Evolutionary conservation across 1,139 yeast genomes (phyloP), one percentile per base, ranked within the genome.

Genomic region (Hyphopichia burtonii): DNA sequence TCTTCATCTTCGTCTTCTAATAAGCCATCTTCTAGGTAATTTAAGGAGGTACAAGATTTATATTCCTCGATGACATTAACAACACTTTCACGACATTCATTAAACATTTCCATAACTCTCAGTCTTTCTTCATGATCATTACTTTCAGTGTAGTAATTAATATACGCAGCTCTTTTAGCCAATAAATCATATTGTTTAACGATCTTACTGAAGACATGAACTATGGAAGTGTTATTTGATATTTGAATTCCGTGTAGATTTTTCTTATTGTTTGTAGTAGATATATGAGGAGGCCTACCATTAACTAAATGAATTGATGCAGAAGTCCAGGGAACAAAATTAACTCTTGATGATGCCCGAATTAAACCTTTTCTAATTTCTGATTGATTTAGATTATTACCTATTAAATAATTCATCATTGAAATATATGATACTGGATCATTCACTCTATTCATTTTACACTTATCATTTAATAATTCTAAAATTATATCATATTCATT

Each of bases 321-420:
- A 0, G 96, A 82, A 1, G 91, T 81, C 88, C 96, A 88, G 0
- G 96, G 94, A 2, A 88, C 89, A 66, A 90, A 93, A 31, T 79
- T 74, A 0, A 90, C 75, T 40, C 97, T 71, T 47, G 84, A 87
- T 47, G 91, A 86, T 3, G 93, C 84, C 48, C 89, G 83, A 15
- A 83, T 63, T 19, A 86, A 69, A 0, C 96, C 94, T 60, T 88
- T 89, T 52, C 89, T 83, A 5, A 91, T 78, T 52, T 90, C 96
- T 4, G 71, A 70, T 42, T 85, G 88, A 51, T 86, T 89, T 30
- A 82, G 73, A 31, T 59, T 56, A 25, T 56, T 53, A 2, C 97
- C 96, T 42, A 89, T 86, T 33, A 93, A 66, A 39, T 87, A 82
- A 58, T 89, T 86, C 46, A 89, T 70, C 50, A 87, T 76, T 2